phyloP scores from a whole-genome alignment of 108 stramenopile species.

The Mayamaea pseudoterrestris region DNA sequence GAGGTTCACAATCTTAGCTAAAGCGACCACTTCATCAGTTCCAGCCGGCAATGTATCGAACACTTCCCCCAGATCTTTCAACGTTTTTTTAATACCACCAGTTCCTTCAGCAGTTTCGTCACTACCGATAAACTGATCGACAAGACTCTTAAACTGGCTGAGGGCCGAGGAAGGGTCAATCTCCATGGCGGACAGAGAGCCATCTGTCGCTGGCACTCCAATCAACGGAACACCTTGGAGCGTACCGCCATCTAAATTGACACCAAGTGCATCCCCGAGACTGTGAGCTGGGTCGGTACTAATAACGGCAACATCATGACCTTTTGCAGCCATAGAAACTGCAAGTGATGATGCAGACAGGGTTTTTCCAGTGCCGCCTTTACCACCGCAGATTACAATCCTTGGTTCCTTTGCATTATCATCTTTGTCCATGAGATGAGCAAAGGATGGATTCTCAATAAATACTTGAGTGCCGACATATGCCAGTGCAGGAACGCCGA shows the following conservation, averaged over 20 bases:
- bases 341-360: conserved; percentile 81
- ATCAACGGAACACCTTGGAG: conserved; percentile 53
- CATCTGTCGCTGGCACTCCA: conserved; percentile 59
- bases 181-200: conserved; percentile 72
- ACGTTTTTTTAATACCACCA: conserved; percentile 32
- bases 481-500: conserved; percentile 69
- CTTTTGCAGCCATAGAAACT: conserved; percentile 72
- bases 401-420: conserved; percentile 27
- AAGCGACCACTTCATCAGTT: conserved; percentile 87
- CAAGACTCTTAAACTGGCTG: conserved; percentile 56
- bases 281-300: conserved; percentile 96
- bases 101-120: conserved; percentile 10
- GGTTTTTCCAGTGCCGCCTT: conserved; percentile 86
- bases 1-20: conserved; percentile 81
- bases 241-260: conserved; percentile 54
- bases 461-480: conserved; percentile 50
- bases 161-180: conserved; percentile 69
- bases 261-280: conserved; percentile 87
- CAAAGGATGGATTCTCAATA: conserved; percentile 38
- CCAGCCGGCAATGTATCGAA: conserved; percentile 86
- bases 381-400: conserved; percentile 81
- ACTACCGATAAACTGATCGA: conserved; percentile 59
- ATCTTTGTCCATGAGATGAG: conserved; percentile 34
- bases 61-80: conserved; percentile 59
- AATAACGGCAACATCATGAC: conserved; percentile 79